Conservation (phyloP, 2,329 filamentous ascomycete species). For the Fusarium sublunatum region DNA sequence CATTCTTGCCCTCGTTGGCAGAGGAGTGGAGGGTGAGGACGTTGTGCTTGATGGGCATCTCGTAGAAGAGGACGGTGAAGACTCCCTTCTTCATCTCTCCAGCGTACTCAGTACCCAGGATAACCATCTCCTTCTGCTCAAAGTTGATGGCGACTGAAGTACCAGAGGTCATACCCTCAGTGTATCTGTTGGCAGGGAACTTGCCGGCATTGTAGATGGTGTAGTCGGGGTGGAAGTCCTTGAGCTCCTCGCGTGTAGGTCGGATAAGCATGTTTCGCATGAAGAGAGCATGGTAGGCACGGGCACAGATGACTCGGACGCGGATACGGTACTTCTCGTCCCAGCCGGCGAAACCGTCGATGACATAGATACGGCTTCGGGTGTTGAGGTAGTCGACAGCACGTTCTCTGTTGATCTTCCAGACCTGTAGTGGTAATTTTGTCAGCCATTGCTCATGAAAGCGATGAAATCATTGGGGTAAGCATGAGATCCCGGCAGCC, state of each 20-base stretch:
- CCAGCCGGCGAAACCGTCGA: constrained; percentile 98
- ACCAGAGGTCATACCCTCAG: constrained; percentile 97
- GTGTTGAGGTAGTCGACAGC: constrained; percentile 99
- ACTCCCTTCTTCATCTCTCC: constrained; percentile 89
- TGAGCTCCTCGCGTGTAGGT: constrained; percentile 87
- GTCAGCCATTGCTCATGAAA: constrained; percentile 34
- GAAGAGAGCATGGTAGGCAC: constrained; percentile 99
- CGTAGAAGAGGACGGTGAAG: constrained; percentile 99
- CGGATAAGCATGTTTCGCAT: constrained; percentile 99
- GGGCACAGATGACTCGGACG: constrained; percentile 97
- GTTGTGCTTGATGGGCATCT: constrained; percentile 99
- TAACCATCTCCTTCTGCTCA: constrained; percentile 99
- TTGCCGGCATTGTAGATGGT: constrained; percentile 99
- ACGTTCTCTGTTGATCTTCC: constrained; percentile 99
- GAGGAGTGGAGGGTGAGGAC: constrained; percentile 98
- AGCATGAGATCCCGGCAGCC: constrained; percentile 12
- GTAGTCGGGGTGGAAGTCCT: constrained; percentile 99
- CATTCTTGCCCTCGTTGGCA: constrained; percentile 93
- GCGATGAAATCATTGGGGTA: constrained; percentile 14
- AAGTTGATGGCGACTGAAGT: constrained; percentile 99
- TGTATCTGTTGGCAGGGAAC: constrained; percentile 98
- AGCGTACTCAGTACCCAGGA: constrained; percentile 97
- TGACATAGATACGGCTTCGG: constrained; percentile 96
- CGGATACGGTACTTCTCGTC: constrained; percentile 98
- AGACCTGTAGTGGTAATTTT: constrained; percentile 73